Evolutionary conservation across 2,329 filamentous ascomycete genomes (phyloP), one percentile per base, ranked within the genome.

Genomic region (Paecilomyces dactylethromorphus): DNA sequence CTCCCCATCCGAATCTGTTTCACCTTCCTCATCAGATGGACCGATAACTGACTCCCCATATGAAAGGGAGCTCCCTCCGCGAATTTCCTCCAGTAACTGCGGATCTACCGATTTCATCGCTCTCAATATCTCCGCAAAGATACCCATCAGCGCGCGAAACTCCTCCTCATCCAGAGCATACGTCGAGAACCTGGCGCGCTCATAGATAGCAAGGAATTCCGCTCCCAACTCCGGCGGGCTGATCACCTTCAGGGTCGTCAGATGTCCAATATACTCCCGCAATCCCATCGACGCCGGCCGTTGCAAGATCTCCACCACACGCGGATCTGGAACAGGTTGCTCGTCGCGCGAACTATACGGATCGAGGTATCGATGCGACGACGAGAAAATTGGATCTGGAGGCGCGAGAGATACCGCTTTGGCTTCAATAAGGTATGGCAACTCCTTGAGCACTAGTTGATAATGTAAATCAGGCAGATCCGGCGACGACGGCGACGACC

Each of bases 401-500:
- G 87, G 91, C 0, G 89, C 91, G 39, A 96, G 82, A 0, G 90
- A 92, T n/a, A 97, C 85, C 0, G 92, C 93, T 72, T 93, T 93
- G 10, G 91, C 93, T 77, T 97, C 93, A 62, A 97, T 90, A 29
- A 97, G 81, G 69, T 95, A 88, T 1, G 92, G 91, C 24, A 99
- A 81, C 74, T 97, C 93, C 39, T 84, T 82, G 18, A 97, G 81
- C 24, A 99, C 91, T 1, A 86, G 86, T 65, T 82, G 83, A 73
- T 96, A 97, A 63, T 95, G 87, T n/a, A 97, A 76, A 68, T 91
- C 86, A 3, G 91, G 87, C 18, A 94, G 77, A 68, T 94, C 89
- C 8, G 83, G 78, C 0, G 86, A 88, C 31, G 84, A 83, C 5
- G 93, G 93, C 1, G 91, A 90, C 1, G 89, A 88, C 93, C 94